These are phyloP conservation scores for Fusarium sp. DNA, from an alignment of 2,329 filamentous ascomycete genomes.

Conservation along the genomic window DNA sequence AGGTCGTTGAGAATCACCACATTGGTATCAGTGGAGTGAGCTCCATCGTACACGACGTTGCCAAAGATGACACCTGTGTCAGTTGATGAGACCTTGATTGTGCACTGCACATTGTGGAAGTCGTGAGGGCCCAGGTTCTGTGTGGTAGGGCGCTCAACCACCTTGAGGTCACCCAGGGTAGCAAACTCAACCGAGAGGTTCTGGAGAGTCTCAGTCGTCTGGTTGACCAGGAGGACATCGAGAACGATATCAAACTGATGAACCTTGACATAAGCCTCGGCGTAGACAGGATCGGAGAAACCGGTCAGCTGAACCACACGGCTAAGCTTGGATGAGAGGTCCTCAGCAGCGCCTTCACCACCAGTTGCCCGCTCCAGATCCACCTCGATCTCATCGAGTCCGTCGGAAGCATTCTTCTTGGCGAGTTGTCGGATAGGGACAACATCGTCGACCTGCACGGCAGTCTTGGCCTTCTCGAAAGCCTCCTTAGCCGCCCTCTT, in stretches of 20 bases:
- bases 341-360: conserved; percentile 84
- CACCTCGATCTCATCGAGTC: conserved; percentile 85
- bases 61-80: conserved; percentile 99
- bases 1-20: conserved; percentile 98
- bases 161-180: conserved; percentile 97
- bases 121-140: conserved; percentile 96
- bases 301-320: conserved; percentile 97
- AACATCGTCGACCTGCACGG: conserved; percentile 95
- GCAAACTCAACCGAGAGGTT: conserved; percentile 98
- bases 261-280: conserved; percentile 98
- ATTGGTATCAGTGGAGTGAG: conserved; percentile 91
- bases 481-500: conserved; percentile 97
- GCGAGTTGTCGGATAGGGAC: conserved; percentile 92
- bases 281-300: conserved; percentile 98
- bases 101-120: conserved; percentile 98
- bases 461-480: conserved; percentile 90
- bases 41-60: conserved; percentile 96
- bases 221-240: conserved; percentile 96
- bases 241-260: conserved; percentile 99
- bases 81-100: conserved; percentile 97
- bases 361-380: conserved; percentile 96
- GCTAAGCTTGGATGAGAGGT: conserved; percentile 92
- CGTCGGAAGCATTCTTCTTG: conserved; percentile 88
- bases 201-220: conserved; percentile 95
- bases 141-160: conserved; percentile 94